These are phyloP conservation scores for Sonneratia alba DNA, from an alignment of 345 rosid genomes.

Conservation along the genomic window DNA sequence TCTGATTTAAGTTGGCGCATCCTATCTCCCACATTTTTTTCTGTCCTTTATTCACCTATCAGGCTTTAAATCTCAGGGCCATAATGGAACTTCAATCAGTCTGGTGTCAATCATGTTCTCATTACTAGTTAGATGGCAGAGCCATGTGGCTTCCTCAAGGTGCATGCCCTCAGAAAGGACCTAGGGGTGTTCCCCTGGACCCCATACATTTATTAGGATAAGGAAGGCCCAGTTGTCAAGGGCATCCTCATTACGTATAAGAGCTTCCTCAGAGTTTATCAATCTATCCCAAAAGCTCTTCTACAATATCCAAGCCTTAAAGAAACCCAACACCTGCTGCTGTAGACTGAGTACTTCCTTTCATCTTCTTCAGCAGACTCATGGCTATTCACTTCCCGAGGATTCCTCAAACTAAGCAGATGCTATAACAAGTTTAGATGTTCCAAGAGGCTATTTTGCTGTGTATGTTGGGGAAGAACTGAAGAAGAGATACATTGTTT, in stretches of 20 bases:
- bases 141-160: slow-evolving; percentile 6
- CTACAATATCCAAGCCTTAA: neutral
- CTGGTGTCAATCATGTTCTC: neutral
- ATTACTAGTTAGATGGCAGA: slow-evolving; percentile 2
- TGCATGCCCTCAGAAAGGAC: neutral
- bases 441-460: slow-evolving; percentile 29
- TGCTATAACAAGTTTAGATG: neutral
- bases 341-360: too few species aligned
- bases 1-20: too few species aligned
- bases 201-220: too few species aligned
- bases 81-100: too few species aligned
- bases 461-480: slow-evolving; percentile 28
- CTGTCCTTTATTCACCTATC: too few species aligned
- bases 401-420: slow-evolving; percentile 7
- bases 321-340: neutral
- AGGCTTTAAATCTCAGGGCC: too few species aligned
- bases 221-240: too few species aligned
- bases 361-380: neutral
- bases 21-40: neutral
- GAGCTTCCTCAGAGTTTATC: too few species aligned
- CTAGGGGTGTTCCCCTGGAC: neutral
- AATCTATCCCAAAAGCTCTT: too few species aligned
- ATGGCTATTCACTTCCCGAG: slow-evolving; percentile 11
- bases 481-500: slow-evolving; percentile 25
- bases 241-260: too few species aligned